Base-by-base conservation (phyloP, 2,329 filamentous ascomycete species). In the Gaeumannomyces sp. region DNA sequence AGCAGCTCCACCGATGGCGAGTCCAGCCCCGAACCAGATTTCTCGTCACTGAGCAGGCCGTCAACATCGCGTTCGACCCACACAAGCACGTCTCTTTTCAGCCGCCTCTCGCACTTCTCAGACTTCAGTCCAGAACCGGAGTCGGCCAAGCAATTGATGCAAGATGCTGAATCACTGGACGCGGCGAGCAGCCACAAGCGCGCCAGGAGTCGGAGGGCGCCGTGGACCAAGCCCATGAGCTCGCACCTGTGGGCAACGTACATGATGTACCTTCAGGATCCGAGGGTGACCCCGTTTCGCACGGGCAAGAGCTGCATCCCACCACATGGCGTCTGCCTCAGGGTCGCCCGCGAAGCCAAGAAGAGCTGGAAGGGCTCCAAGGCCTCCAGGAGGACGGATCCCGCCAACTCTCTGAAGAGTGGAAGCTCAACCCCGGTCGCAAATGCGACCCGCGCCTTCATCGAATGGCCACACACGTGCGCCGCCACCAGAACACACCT, bases 231-330 rank as follows among this genome's bases (percentile, higher is more conserved):
- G 67, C 81, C 84, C 25, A 89, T 89, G 85, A 86, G 80, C 74
- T 78, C 83, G 16, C 87, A 90, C 69, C 75, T 90, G 13, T 90
- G 87, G 87, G 80, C 83, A 6, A 88, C 84, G 1, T 90, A 89
- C 71, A 76, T 83, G 65, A 76, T 87, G 63, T 90, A 89, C 69
- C 76, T 89, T 57, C 84, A 88, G 71, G 87, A 90, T 69, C 86
- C 87, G 60, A 86, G 85, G 61, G 85, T 89, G 3, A 90, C 87
- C 1, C 87, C 87, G 0, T 85, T 90, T 67, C 82, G 85, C 63
- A 80, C 88, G 64, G 83, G 85, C 66, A 87, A 86, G 70, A 86
- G 84, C 70, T 82, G 83, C 65, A 82, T 89, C 31, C 87, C 87
- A 10, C 87, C 87, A 3, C 80, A 86, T 59, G 87, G 87, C 22